phyloP scores from a whole-genome alignment of 2,329 filamentous ascomycete genomes.

The Colletotrichum cuscutae region DNA sequence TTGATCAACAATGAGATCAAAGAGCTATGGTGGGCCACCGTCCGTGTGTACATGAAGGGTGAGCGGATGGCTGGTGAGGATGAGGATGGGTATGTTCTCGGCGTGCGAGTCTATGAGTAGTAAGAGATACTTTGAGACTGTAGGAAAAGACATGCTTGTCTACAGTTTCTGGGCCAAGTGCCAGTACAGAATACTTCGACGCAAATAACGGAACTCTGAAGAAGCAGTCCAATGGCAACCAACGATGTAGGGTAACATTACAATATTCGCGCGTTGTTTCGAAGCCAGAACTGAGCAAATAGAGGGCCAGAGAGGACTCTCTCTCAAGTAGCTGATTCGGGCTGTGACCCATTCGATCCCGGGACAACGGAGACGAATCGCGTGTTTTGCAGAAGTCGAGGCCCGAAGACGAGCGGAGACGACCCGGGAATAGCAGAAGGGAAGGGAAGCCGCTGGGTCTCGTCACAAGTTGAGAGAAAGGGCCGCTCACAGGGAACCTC shows the following conservation, averaged over 20 bases:
- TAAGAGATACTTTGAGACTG: background rate
- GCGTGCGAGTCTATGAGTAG: background rate
- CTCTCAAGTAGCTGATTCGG: no score
- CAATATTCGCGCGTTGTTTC: background rate
- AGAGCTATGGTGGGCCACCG: background rate
- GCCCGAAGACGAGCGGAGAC: slow-evolving; percentile 21
- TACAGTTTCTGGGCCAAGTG: background rate
- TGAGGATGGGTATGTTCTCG: background rate
- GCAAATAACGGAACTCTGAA: background rate
- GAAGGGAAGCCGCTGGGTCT: background rate
- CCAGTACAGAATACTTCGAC: background rate
- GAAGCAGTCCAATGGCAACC: background rate
- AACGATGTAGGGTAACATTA: background rate
- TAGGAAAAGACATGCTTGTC: background rate
- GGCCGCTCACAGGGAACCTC: background rate
- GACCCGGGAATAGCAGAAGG: slow-evolving; percentile 20
- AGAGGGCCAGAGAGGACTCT: background rate
- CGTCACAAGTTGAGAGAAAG: background rate
- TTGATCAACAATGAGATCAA: background rate
- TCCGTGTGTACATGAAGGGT: slow-evolving; percentile 2
- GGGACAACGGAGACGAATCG: slow-evolving; percentile 25
- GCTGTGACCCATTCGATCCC: background rate
- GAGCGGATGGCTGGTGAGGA: background rate
- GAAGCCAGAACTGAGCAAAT: background rate
- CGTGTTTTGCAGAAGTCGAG: slow-evolving; percentile 11